Evolutionary conservation across 371 early-diverging fungal genomes (phyloP).

Genomic region (Mortierella sp.): DNA sequence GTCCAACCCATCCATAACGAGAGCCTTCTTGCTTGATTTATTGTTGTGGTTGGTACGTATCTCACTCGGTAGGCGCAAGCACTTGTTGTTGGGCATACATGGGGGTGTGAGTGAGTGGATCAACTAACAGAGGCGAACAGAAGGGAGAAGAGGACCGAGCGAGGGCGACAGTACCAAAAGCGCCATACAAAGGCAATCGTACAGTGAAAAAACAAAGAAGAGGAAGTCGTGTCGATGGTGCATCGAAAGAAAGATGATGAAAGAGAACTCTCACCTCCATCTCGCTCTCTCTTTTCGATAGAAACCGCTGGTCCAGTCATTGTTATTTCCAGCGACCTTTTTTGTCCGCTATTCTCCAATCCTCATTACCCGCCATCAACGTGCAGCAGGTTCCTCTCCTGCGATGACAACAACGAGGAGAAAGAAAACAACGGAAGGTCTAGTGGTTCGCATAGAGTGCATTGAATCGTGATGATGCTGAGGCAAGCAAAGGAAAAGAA

Average conservation of each 20-base stretch:
- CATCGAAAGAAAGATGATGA: background rate
- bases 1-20: background rate
- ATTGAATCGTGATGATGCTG: conserved; percentile 1
- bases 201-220: background rate
- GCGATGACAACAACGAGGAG: background rate
- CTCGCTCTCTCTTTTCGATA: background rate
- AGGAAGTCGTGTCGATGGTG: background rate
- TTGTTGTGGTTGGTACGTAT: background rate
- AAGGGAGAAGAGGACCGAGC: background rate
- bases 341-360: background rate
- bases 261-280: background rate
- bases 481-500: background rate
- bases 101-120: background rate
- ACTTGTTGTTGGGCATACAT: background rate
- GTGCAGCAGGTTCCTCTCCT: background rate
- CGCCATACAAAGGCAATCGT: background rate
- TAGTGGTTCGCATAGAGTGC: background rate
- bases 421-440: background rate
- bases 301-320: background rate
- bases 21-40: background rate
- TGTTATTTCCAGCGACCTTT: background rate
- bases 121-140: background rate
- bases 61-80: background rate
- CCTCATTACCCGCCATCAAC: background rate
- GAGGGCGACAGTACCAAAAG: background rate